These are phyloP conservation scores for Cutaneotrichosporon cavernicola DNA, from an alignment of 1,284 basidiomycete genomes.

Conservation along the genomic window DNA sequence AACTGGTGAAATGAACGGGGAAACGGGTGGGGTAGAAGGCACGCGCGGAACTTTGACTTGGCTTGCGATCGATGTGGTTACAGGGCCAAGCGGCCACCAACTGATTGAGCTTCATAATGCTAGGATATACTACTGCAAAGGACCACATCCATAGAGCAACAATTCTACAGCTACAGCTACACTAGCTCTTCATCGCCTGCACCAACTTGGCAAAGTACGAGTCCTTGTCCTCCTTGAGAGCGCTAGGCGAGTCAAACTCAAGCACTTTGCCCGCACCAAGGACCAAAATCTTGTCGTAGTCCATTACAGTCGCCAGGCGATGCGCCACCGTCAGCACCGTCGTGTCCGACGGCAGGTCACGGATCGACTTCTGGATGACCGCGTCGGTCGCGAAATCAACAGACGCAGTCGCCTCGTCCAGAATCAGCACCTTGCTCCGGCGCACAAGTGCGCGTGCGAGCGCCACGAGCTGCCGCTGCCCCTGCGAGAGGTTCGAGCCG, in stretches of 20 bases:
- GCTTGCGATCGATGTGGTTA: neutral
- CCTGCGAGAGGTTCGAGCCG: conserved; percentile 67
- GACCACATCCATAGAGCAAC: neutral
- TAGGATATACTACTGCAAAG: no score
- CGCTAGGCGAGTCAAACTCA: conserved; percentile 62
- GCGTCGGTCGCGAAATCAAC: conserved; percentile 56
- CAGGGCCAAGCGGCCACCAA: neutral
- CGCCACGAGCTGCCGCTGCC: conserved; percentile 66
- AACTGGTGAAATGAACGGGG: neutral
- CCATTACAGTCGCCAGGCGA: conserved; percentile 56
- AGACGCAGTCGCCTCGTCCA: conserved; percentile 58
- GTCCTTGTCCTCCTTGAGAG: conserved; percentile 59
- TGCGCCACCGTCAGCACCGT: conserved; percentile 56
- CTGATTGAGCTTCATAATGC: neutral
- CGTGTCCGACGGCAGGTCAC: conserved; percentile 50
- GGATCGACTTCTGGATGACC: conserved; percentile 57
- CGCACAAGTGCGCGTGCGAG: conserved; percentile 59
- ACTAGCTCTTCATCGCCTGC: conserved; percentile 54
- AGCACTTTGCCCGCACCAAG: conserved; percentile 58
- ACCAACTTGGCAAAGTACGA: conserved; percentile 63
- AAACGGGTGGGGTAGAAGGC: neutral
- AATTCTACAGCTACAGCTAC: neutral
- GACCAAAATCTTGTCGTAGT: conserved; percentile 59
- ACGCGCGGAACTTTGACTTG: neutral
- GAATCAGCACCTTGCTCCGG: conserved; percentile 57